phyloP scores from a whole-genome alignment of 768 basidiomycete genomes.

The Hirschioporus abietinus region DNA sequence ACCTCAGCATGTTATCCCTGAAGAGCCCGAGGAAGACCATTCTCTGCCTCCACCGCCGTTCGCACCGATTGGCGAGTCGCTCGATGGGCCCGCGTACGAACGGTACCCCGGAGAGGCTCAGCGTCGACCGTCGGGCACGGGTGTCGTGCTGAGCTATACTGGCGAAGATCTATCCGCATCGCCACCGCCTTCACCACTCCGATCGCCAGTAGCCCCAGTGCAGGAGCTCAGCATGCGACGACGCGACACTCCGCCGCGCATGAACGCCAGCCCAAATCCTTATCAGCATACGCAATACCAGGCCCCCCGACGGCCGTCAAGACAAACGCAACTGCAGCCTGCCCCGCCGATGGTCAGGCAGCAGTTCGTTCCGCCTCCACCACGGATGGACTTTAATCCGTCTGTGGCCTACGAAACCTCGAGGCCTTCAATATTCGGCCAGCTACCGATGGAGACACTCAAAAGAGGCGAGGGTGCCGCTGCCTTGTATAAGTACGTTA shows the following conservation, averaged over 20 bases:
- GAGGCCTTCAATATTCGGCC: slow-evolving; percentile 14
- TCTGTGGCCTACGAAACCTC: slow-evolving; percentile 38
- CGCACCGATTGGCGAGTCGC: slow-evolving; percentile 27
- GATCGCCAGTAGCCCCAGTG: slow-evolving; percentile 14
- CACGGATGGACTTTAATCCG: slow-evolving; percentile 34
- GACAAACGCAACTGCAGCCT: slow-evolving; percentile 14
- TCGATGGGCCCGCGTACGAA: slow-evolving; percentile 34
- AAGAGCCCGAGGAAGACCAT: slow-evolving; percentile 11
- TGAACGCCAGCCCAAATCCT: slow-evolving; percentile 9
- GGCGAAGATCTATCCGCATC: slow-evolving; percentile 11
- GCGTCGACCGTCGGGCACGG: slow-evolving; percentile 13
- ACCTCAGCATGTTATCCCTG: slow-evolving; percentile 4
- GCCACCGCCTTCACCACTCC: slow-evolving; percentile 16
- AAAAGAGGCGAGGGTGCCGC: slow-evolving; percentile 23
- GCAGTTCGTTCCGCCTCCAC: slow-evolving; percentile 8
- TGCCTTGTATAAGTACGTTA: slow-evolving; percentile 54
- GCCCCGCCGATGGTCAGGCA: slow-evolving; percentile 5
- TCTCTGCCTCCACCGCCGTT: slow-evolving; percentile 36
- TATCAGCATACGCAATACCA: slow-evolving; percentile 17
- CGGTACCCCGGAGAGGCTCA: slow-evolving; percentile 21
- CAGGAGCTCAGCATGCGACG: background rate
- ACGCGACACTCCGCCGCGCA: slow-evolving; percentile 14
- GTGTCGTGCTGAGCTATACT: background rate
- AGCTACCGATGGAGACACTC: slow-evolving; percentile 10
- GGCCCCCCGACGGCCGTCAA: slow-evolving; percentile 10